Conservation (phyloP, 176 grass and related monocot genomes). For the Aegilops sharonensis region DNA sequence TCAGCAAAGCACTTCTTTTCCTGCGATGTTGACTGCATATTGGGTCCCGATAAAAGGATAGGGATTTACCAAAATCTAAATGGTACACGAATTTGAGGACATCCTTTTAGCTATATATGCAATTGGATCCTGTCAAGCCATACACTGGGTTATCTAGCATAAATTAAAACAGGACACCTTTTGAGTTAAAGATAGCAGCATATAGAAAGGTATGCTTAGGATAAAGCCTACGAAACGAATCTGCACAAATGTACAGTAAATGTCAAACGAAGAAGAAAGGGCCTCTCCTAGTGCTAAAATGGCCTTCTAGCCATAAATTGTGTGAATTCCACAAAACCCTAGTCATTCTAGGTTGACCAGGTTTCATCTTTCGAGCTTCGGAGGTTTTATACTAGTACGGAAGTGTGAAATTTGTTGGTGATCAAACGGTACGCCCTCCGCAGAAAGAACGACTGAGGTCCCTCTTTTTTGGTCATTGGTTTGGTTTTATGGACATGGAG, state of each 20-base stretch:
- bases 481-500: neutral
- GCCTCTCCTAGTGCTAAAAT: neutral
- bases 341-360: no score
- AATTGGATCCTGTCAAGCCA: no score
- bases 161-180: no score
- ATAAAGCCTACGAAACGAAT: no score
- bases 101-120: no score
- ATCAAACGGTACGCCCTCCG: neutral
- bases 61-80: neutral
- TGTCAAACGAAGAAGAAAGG: no score
- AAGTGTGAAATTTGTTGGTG: neutral
- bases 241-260: no score
- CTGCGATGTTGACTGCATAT: no score
- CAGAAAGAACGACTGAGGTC: neutral
- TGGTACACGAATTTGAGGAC: neutral
- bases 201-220: no score
- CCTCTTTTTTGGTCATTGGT: no score
- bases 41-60: neutral
- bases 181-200: no score
- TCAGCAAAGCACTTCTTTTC: neutral
- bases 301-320: neutral
- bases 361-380: rapidly evolving
- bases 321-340: neutral
- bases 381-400: neutral
- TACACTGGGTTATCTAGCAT: no score